A percentile compares a stretch with the other conserved stretches of the same genome.
These are phyloP conservation scores for Atalantia buxifolia DNA, from an alignment of 345 rosid species.

Conservation along the genomic window DNA sequence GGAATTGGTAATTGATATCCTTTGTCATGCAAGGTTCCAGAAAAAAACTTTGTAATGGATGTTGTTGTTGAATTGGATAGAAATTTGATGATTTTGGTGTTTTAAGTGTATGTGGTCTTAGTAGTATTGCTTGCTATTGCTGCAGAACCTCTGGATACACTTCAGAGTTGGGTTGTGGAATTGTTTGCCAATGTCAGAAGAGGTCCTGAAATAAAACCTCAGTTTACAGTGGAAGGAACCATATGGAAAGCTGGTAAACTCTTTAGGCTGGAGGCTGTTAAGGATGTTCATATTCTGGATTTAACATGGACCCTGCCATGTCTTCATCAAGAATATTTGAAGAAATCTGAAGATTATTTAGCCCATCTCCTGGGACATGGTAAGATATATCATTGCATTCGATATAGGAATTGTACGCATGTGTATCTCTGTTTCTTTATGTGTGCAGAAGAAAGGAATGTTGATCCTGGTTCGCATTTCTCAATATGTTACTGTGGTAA, in stretches of 20 bases:
- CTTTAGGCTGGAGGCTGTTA: conserved; percentile 82
- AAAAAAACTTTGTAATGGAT: neutral
- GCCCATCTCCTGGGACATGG: conserved; percentile 97
- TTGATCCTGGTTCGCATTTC: neutral
- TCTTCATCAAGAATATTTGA: conserved; percentile 79
- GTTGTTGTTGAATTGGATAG: neutral
- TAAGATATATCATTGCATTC: conserved; percentile 24
- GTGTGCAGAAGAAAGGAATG: neutral
- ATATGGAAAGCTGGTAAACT: conserved; percentile 79
- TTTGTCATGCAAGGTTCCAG: neutral
- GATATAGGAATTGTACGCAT: neutral
- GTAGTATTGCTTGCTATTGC: conserved; percentile 13
- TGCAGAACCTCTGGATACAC: conserved; percentile 87
- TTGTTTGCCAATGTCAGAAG: conserved; percentile 61
- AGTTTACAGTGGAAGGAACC: conserved; percentile 58
- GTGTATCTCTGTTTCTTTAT: neutral
- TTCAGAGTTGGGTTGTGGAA: conserved; percentile 88
- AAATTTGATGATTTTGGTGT: conserved; percentile 4
- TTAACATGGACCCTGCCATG: conserved; percentile 89
- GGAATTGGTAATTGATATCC: neutral
- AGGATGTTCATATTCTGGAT: conserved; percentile 83
- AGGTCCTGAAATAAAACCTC: conserved; percentile 59
- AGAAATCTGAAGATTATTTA: conserved; percentile 93
- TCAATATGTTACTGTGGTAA: neutral
- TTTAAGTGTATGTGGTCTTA: neutral